A percentile compares a stretch with the other conserved stretches of the same genome.
Evolutionary conservation across 2,329 filamentous ascomycete genomes (phyloP).

Genomic region (Lomentospora prolificans): DNA sequence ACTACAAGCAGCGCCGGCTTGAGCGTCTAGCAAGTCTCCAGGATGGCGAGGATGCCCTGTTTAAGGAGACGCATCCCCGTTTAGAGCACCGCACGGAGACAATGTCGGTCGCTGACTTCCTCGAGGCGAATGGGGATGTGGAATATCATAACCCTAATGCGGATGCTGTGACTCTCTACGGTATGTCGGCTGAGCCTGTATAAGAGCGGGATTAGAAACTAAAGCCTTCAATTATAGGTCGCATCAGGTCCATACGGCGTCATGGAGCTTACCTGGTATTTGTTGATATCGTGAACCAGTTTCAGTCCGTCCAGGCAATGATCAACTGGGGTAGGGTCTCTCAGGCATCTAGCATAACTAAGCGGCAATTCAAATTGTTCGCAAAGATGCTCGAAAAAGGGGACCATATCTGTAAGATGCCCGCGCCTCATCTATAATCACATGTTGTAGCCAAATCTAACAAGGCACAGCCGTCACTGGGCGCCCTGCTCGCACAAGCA

Average conservation of each 20-base stretch:
- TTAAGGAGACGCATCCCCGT: constrained; percentile 9
- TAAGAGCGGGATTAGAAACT: background rate
- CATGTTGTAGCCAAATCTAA: constrained; percentile 13
- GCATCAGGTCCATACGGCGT: constrained; percentile 61
- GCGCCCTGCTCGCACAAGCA: constrained; percentile 54
- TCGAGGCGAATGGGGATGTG: constrained; percentile 7
- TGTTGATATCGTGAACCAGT: constrained; percentile 67
- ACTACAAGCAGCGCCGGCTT: constrained; percentile 27
- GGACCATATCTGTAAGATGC: constrained; percentile 67
- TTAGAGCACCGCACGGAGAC: constrained; percentile 10
- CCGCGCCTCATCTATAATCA: constrained; percentile 13
- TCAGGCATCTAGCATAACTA: constrained; percentile 22
- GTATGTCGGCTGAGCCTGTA: constrained; percentile 11
- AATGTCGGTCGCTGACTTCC: constrained; percentile 13
- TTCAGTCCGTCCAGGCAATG: constrained; percentile 64
- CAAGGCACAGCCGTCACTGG: constrained; percentile 55
- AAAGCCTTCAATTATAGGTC: constrained; percentile 44
- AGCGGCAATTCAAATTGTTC: constrained; percentile 45
- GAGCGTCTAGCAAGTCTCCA: constrained; percentile 21
- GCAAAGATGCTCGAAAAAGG: constrained; percentile 63
- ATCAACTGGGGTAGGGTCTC: constrained; percentile 48
- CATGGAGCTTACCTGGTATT: constrained; percentile 75
- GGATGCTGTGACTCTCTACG: constrained; percentile 16
- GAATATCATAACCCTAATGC: background rate
- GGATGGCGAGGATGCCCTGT: constrained; percentile 10